Evolutionary conservation across 495 filamentous ascomycete genomes (phyloP).

Genomic region (Penicillium ucsense): DNA sequence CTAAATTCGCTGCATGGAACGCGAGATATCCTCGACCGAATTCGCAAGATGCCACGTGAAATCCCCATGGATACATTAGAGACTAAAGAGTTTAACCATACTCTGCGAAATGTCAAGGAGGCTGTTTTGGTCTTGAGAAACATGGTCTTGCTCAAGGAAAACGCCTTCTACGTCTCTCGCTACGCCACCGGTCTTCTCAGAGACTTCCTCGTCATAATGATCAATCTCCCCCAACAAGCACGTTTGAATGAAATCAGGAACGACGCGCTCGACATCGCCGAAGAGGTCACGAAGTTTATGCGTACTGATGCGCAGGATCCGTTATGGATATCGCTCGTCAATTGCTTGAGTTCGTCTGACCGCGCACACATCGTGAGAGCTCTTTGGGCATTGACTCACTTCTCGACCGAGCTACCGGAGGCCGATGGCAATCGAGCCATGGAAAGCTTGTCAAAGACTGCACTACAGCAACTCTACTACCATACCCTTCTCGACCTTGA

Average conservation of each 20-base stretch:
- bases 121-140: conserved; percentile 84
- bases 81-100: conserved; percentile 58
- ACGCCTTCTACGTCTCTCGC: conserved; percentile 70
- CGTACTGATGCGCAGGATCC: conserved; percentile 59
- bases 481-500: conserved; percentile 77
- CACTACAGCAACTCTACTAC: conserved; percentile 60
- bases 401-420: conserved; percentile 73
- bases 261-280: conserved; percentile 85
- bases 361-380: conserved; percentile 77
- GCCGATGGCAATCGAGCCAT: conserved; percentile 56
- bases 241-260: conserved; percentile 78
- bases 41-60: conserved; percentile 47
- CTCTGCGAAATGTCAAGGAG: conserved; percentile 69
- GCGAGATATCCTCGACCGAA: conserved; percentile 58
- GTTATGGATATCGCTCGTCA: conserved; percentile 65
- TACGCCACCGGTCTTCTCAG: conserved; percentile 55
- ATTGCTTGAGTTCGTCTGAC: conserved; percentile 62
- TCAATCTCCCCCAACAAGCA: conserved; percentile 69
- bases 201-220: conserved; percentile 70
- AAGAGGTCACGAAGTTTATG: conserved; percentile 78
- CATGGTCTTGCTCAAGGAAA: conserved; percentile 83
- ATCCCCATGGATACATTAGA: conserved; percentile 61
- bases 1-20: conserved; percentile 59
- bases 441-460: conserved; percentile 53
- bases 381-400: conserved; percentile 77